Evolutionary conservation across 2,329 filamentous ascomycete species (phyloP).

Genomic region (Beauveria asiatica): DNA sequence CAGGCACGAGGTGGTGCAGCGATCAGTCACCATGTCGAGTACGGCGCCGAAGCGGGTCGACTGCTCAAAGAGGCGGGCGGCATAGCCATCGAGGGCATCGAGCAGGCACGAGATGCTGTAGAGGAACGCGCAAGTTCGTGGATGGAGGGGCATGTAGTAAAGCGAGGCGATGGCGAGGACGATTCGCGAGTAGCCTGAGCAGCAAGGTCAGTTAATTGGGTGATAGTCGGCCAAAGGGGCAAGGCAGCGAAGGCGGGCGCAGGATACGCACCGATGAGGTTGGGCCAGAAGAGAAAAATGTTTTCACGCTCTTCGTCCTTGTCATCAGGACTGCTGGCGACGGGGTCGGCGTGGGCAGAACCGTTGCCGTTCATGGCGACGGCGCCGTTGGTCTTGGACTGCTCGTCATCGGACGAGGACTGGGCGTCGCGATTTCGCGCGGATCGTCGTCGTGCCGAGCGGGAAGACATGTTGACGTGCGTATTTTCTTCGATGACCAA

Average conservation of each 20-base stretch:
- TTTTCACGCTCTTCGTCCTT: conserved; percentile 49
- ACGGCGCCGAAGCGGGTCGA: conserved; percentile 94
- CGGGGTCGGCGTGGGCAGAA: conserved; percentile 24
- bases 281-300: conserved; percentile 74
- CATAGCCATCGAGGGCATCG: conserved; percentile 88
- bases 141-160: conserved; percentile 98
- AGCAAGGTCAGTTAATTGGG: neutral
- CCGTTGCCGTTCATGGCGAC: conserved; percentile 38
- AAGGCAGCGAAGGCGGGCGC: neutral
- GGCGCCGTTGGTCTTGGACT: conserved; percentile 5
- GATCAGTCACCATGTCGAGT: conserved; percentile 97
- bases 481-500: neutral
- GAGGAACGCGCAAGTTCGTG: conserved; percentile 83
- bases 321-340: conserved; percentile 20
- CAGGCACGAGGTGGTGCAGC: conserved; percentile 91
- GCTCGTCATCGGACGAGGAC: conserved; percentile 3
- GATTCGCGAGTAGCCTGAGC: conserved; percentile 61
- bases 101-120: conserved; percentile 94
- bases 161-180: conserved; percentile 80
- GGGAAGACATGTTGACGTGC: conserved; percentile 26
- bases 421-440: conserved; percentile 21
- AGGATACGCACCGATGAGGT: conserved; percentile 60
- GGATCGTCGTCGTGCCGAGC: conserved; percentile 31
- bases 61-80: conserved; percentile 73
- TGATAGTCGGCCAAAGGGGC: no score